Base-by-base conservation (phyloP, 495 filamentous ascomycete genomes). In the Physcia stellaris region DNA sequence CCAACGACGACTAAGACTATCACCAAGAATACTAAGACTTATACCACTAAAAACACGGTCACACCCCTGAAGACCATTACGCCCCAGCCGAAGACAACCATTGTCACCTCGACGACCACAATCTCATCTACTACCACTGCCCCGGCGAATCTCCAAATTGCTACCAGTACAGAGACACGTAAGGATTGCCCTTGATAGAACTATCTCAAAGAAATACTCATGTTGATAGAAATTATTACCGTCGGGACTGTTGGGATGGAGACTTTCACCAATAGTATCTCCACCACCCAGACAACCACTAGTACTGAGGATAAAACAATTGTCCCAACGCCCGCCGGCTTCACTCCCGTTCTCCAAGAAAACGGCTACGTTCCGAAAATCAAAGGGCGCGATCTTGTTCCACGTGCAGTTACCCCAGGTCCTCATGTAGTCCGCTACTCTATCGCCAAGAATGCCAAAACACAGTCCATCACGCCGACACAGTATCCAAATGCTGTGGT, bases 361-460 rank as follows among this genome's bases (percentile, higher is more conserved):
- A 37, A 37, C 15, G 39, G 39, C 16, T 41, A 41, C 24, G 39
- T 41, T 12, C 39, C 39, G 12, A 41, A 41, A 19, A 41, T 41
- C 5, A 37, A 41, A 36, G 31, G 39, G n/a, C 39, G 39, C 15
- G 39, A 30, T 10, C n/a, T 41, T 24, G 18, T 17, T 18, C 4
- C 27, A 39, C 30, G 31, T 6, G 39, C 31, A 37, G 39, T 31
- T 19, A 13, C 32, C 13, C 13, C 29, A 36, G 31, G 23, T 31
- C 18, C 31, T 22, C 6, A 41, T 19, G 10, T 37, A 10, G 11
- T 37, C n/a, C n/a, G n/a, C 19, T 5, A 10, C 13, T n/a, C 7
- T 16, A 24, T 21, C 35, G 13, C 11, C 9, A 41, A 41, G 19
- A 31, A 12, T 19, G 17, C 13, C 15, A 18, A 18, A 38, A 30